Conservation (phyloP, 2,329 filamentous ascomycete species). For the Talaromyces sp. region DNA sequence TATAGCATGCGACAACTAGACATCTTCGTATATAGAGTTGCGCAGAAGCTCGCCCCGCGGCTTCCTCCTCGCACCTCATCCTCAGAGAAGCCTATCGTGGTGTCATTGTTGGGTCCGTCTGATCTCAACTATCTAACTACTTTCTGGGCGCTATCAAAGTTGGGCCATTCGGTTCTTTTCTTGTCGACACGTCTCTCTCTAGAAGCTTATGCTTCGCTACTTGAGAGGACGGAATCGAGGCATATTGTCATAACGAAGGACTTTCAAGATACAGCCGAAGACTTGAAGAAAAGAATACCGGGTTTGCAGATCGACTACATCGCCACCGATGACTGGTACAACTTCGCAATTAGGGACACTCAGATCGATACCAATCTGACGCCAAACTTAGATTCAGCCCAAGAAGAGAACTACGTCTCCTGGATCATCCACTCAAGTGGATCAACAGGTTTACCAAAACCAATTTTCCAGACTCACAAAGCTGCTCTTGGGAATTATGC, state of each 20-base stretch:
- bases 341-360: slow-evolving; percentile 21
- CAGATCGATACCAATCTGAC: slow-evolving; percentile 21
- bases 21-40: slow-evolving; percentile 31
- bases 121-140: slow-evolving; percentile 56
- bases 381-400: slow-evolving; percentile 25
- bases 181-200: slow-evolving; percentile 54
- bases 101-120: slow-evolving; percentile 53
- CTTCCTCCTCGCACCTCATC: slow-evolving; percentile 26
- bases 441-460: slow-evolving; percentile 62
- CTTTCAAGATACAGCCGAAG: slow-evolving; percentile 24
- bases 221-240: slow-evolving; percentile 43
- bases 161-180: slow-evolving; percentile 55
- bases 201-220: slow-evolving; percentile 49
- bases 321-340: slow-evolving; percentile 23
- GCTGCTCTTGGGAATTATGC: slow-evolving; percentile 50
- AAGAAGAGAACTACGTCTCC: slow-evolving; percentile 34
- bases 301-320: slow-evolving; percentile 30
- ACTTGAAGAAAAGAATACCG: slow-evolving; percentile 24
- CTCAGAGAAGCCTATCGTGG: slow-evolving; percentile 33
- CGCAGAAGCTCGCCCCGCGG: slow-evolving; percentile 27
- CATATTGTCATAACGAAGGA: slow-evolving; percentile 32
- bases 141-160: slow-evolving; percentile 52
- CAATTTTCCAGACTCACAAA: slow-evolving; percentile 57
- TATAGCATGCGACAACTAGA: slow-evolving; percentile 50
- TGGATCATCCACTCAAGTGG: slow-evolving; percentile 54